phyloP scores from a whole-genome alignment of 495 filamentous ascomycete genomes.

The Aspergillus bertholletiae region DNA sequence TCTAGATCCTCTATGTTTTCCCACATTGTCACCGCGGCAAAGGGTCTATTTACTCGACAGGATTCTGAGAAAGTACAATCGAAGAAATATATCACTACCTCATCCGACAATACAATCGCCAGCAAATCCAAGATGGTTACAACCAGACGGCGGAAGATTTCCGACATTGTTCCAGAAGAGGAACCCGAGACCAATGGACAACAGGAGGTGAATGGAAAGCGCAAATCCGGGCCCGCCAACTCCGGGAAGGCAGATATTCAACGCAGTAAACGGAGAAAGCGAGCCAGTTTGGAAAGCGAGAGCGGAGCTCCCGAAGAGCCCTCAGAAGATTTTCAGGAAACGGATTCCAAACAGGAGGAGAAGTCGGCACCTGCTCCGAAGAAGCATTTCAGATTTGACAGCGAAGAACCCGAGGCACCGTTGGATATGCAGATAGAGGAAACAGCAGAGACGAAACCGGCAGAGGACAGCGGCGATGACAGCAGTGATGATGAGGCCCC shows the following conservation, averaged over 20 bases:
- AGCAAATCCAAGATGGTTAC: constrained; percentile 34
- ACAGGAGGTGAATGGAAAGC: constrained; percentile 27
- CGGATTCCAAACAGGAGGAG: constrained; percentile 11
- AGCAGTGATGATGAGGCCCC: constrained; percentile 50
- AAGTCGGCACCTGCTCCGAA: constrained; percentile 19
- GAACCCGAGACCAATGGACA: constrained; percentile 17
- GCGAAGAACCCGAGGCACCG: constrained; percentile 39
- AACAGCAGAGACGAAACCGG: constrained; percentile 19
- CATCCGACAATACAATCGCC: constrained; percentile 8
- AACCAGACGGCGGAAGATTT: constrained; percentile 27
- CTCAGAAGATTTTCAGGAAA: constrained; percentile 6
- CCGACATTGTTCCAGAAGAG: constrained; percentile 9
- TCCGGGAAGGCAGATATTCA: constrained; percentile 22
- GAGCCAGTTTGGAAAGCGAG: constrained; percentile 18
- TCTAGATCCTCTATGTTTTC: constrained; percentile 37
- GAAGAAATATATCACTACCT: constrained; percentile 17
- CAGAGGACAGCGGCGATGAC: constrained; percentile 28
- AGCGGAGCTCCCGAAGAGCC: constrained; percentile 4
- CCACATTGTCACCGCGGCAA: constrained; percentile 42
- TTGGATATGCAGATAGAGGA: constrained; percentile 20
- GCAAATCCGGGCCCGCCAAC: constrained; percentile 26
- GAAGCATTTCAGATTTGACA: constrained; percentile 41
- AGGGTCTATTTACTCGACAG: constrained; percentile 37
- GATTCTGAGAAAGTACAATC: constrained; percentile 18
- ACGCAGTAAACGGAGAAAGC: constrained; percentile 40